phyloP scores from a whole-genome alignment of 2,329 filamentous ascomycete species.

The Exophiala dermatitidis region DNA sequence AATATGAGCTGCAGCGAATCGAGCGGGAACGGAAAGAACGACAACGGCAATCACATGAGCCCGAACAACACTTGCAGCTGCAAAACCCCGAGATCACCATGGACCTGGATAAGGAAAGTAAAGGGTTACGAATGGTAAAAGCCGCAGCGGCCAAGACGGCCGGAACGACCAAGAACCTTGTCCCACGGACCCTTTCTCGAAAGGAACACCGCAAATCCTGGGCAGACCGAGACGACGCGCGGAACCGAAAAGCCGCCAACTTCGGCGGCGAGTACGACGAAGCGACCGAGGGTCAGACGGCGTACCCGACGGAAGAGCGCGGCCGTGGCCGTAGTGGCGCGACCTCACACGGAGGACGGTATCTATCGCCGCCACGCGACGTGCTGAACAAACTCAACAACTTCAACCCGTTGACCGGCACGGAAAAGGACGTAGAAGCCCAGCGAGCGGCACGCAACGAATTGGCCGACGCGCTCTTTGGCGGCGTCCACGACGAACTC shows the following conservation, averaged over 20 bases:
- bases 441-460: conserved; percentile 51
- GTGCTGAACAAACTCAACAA: conserved; percentile 26
- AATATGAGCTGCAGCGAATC: conserved; percentile 43
- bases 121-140: conserved; percentile 20
- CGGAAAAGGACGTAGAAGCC: conserved; percentile 59
- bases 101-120: conserved; percentile 24
- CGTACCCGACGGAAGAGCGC: conserved; percentile 1
- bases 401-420: conserved; percentile 34
- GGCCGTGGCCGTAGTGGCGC: not conserved
- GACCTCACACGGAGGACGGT: conserved; percentile 1
- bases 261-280: conserved; percentile 27
- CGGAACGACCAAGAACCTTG: conserved; percentile 18
- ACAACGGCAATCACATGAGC: conserved; percentile 14
- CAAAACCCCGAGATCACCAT: conserved; percentile 28
- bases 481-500: conserved; percentile 82
- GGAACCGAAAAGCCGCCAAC: conserved; percentile 36
- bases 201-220: conserved; percentile 29
- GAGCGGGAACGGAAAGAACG: conserved; percentile 27
- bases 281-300: not conserved
- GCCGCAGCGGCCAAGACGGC: conserved; percentile 21
- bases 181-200: conserved; percentile 10
- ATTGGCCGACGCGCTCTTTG: conserved; percentile 75
- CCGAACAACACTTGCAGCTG: conserved; percentile 18
- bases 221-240: conserved; percentile 35
- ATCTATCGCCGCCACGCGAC: conserved; percentile 13